Conservation (phyloP, 768 basidiomycete species). For the Mycena alexandri region DNA sequence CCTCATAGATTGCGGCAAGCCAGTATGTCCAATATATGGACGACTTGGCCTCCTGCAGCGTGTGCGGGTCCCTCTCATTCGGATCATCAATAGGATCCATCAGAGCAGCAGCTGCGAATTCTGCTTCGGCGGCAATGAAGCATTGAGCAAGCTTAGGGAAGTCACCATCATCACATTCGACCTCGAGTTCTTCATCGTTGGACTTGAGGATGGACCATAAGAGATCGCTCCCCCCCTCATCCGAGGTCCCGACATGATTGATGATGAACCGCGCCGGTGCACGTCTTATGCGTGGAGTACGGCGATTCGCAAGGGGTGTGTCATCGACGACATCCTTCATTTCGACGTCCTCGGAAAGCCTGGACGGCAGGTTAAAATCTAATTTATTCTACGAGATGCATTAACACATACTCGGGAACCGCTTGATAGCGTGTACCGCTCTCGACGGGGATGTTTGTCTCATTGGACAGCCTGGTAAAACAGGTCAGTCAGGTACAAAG, state of each 20-base stretch:
- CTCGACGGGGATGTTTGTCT: conserved; percentile 16
- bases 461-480: conserved; percentile 14
- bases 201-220: conserved; percentile 23
- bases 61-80: conserved; percentile 26
- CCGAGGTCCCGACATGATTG: no score
- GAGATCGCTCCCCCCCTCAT: conserved; percentile 29
- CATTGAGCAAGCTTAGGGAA: conserved; percentile 16
- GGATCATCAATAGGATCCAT: conserved; percentile 32
- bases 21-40: conserved; percentile 36
- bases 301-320: conserved; percentile 14
- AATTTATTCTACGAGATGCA: no score
- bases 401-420: background rate
- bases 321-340: conserved; percentile 21
- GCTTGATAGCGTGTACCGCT: conserved; percentile 8
- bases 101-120: conserved; percentile 19
- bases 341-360: conserved; percentile 16
- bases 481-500: conserved; percentile 20
- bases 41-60: conserved; percentile 41
- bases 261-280: conserved; percentile 15
- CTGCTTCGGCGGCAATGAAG: conserved; percentile 22
- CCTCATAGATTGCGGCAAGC: conserved; percentile 34
- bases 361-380: no score
- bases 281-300: conserved; percentile 14
- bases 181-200: conserved; percentile 20
- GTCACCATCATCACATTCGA: conserved; percentile 9